Base-by-base conservation (phyloP, 2,329 filamentous ascomycete genomes). In the Lasiodiplodia citricola region DNA sequence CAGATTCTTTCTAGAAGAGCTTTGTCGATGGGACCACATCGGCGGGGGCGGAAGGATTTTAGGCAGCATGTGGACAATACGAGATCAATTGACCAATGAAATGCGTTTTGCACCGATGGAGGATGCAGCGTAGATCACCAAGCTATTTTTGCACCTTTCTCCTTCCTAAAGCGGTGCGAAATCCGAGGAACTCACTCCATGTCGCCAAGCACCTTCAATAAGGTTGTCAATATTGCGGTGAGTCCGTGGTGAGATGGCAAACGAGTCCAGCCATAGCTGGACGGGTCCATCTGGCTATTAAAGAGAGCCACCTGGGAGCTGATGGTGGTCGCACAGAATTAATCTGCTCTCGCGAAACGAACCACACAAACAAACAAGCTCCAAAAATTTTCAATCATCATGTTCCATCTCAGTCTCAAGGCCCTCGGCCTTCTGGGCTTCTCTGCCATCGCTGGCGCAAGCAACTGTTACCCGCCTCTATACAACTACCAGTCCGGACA, bases 1-100 rank as follows among this genome's bases (percentile, higher is more conserved):
- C 31, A 10, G 10, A 31, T 31, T 11, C 35, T 56, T 41, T 41
- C 38, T 10, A 13, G 38, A 8, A 41, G 11, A 41, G 4, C 11
- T 13, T 10, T 41, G 11, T 41, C 8, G 31, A 57, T 57, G 35
- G 55, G 1, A 57, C 21, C 31, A 57, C 21, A 2, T 13, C 38
- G 3, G 55, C 52, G 28, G 21, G 25, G 16, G 10, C 28, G n/a
- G 52, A 56, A 31, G 52, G 52, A 37, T 35, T 56, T 35, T 56
- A 56, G 35, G 55, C 35, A 57, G 35, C 55, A 18, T 14, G n/a
- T 41, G 35, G 55, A 8, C n/a, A 57, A 57, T 57, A 57, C 55
- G 55, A 57, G 55, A 8, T 0, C 55, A 4, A 57, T 38, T 57
- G 55, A 10, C 55, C 55, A 57, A 57, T 57, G 37, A 23, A n/a